Conservation (phyloP, 176 grass and related monocot genomes). For the Juncus inflexus region DNA sequence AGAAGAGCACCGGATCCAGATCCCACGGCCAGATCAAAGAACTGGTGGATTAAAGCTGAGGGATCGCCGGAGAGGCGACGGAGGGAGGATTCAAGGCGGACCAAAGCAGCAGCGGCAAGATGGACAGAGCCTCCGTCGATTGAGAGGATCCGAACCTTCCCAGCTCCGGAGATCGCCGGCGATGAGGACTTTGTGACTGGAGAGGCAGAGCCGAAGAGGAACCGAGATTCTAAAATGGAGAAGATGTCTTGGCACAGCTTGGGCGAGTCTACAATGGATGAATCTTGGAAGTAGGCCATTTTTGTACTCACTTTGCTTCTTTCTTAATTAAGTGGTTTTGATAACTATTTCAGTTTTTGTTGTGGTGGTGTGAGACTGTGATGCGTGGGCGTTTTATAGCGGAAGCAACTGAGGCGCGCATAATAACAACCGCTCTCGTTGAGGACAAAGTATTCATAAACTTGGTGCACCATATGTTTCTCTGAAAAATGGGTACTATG, state of each 20-base stretch:
- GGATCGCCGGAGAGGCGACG: conserved; percentile 56
- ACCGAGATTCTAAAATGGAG: conserved; percentile 76
- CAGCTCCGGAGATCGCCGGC: neutral
- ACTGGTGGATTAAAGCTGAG: conserved; percentile 33
- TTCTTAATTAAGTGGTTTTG: neutral
- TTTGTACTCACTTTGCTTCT: neutral
- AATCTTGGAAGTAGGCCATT: neutral
- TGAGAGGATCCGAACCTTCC: conserved; percentile 62
- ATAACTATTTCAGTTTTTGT: neutral
- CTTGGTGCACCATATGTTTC: too few species aligned
- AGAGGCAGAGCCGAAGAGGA: conserved; percentile 41
- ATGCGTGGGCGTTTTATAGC: conserved; percentile 3
- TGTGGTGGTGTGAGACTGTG: conserved; percentile 2
- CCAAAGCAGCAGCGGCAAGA: conserved; percentile 46
- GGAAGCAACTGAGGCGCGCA: neutral
- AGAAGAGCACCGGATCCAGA: conserved; percentile 63
- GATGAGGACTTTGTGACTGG: neutral
- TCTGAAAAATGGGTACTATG: too few species aligned
- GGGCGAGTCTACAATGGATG: neutral
- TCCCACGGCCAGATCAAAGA: conserved; percentile 62
- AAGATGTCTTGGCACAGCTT: conserved; percentile 58
- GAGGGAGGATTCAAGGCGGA: conserved; percentile 41
- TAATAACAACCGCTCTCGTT: neutral
- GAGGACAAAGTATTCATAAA: too few species aligned
- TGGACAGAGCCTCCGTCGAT: conserved; percentile 43